These are phyloP conservation scores for Trametopsis cervina DNA, from an alignment of 768 basidiomycete genomes.

Conservation along the genomic window DNA sequence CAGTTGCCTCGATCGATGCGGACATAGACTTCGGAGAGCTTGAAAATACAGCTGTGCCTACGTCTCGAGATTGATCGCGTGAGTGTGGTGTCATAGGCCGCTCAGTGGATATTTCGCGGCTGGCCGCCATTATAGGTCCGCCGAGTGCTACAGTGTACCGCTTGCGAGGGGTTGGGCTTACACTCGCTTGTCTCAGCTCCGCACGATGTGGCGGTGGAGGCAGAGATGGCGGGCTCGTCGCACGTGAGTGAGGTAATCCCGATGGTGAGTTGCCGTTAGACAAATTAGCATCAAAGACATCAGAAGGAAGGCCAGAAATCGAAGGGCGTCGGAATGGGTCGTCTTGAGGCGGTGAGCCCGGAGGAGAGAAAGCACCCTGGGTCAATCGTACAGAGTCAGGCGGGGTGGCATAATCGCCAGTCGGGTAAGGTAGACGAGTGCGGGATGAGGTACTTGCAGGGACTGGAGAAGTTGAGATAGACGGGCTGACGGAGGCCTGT, in stretches of 20 bases:
- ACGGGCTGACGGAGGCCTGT: constrained; percentile 50
- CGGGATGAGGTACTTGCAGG: constrained; percentile 33
- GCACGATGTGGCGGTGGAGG: constrained; percentile 35
- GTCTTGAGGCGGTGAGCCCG: constrained; percentile 40
- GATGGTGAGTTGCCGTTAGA: constrained; percentile 13
- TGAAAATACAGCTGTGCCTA: constrained; percentile 40
- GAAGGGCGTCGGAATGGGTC: constrained; percentile 33
- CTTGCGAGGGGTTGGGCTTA: constrained; percentile 65
- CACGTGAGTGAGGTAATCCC: constrained; percentile 18
- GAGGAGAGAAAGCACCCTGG: constrained; percentile 41
- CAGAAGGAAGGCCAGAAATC: constrained; percentile 38
- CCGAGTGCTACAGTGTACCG: constrained; percentile 84
- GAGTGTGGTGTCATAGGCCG: constrained; percentile 16
- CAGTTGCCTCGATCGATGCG: constrained; percentile 9
- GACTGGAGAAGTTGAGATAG: constrained; percentile 48
- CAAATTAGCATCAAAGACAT: constrained; percentile 4
- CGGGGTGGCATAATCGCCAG: constrained; percentile 75
- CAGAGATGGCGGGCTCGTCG: constrained; percentile 23
- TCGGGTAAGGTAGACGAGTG: constrained; percentile 73
- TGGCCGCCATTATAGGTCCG: constrained; percentile 47
- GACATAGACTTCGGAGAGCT: constrained; percentile 26
- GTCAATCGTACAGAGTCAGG: constrained; percentile 32
- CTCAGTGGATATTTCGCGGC: constrained; percentile 24
- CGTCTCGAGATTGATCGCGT: constrained; percentile 21
- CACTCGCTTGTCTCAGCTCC: constrained; percentile 41